phyloP scores from a whole-genome alignment of 768 basidiomycete species.

The Cyathus striatus region DNA sequence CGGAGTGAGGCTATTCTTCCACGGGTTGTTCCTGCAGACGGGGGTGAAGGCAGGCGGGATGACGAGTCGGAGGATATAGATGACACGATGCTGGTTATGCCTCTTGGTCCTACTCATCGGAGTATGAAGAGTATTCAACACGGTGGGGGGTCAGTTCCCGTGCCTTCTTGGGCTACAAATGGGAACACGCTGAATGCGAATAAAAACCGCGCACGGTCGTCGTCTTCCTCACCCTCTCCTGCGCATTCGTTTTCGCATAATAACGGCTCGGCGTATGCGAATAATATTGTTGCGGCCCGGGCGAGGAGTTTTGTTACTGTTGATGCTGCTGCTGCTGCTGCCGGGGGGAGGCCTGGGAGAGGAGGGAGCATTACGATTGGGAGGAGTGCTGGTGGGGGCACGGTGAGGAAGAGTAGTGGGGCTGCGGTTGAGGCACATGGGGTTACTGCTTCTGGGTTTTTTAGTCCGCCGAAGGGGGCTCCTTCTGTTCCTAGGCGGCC shows the following conservation, averaged over 20 bases:
- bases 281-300: constrained; percentile 23
- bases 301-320: constrained; percentile 64
- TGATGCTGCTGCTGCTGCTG: constrained; percentile 39
- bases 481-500: constrained; percentile 23
- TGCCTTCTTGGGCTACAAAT: constrained; percentile 27
- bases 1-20: constrained; percentile 53
- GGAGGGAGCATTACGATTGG: constrained; percentile 65
- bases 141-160: constrained; percentile 14
- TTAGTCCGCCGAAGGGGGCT: constrained; percentile 45
- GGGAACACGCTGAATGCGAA: constrained; percentile 10
- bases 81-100: constrained; percentile 72
- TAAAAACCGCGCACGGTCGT: constrained; percentile 14
- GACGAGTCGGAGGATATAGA: constrained; percentile 69
- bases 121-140: constrained; percentile 10
- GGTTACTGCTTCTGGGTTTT: constrained; percentile 76
- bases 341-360: too few relatives aligned
- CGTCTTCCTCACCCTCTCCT: constrained; percentile 18
- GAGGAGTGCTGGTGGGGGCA: too few relatives aligned
- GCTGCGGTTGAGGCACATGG: constrained; percentile 74
- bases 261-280: constrained; percentile 15
- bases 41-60: constrained; percentile 28
- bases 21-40: constrained; percentile 15
- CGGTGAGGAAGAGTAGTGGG: constrained; percentile 57
- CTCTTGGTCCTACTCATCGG: constrained; percentile 42
- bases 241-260: constrained; percentile 16